phyloP scores from a whole-genome alignment of 305 asterid genomes.

The Fraxinus latifolia region DNA sequence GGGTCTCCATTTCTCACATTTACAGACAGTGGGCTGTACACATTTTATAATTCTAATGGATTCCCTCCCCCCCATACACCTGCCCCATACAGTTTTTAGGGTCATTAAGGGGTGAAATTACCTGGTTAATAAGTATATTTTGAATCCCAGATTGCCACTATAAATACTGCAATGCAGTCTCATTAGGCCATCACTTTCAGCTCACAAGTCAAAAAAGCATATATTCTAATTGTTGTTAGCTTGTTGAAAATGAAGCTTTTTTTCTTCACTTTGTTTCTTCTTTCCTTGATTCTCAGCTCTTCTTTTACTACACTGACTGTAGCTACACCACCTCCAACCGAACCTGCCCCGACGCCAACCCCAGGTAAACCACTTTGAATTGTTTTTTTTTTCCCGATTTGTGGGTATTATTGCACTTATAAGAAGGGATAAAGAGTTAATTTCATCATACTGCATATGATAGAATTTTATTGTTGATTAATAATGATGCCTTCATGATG shows the following conservation, averaged over 20 bases:
- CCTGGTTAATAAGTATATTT: not conserved
- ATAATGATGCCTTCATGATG: not conserved
- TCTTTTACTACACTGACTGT: constrained; percentile 17
- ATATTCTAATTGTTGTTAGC: not conserved
- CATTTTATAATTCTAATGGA: not conserved
- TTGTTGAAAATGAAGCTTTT: constrained; percentile 32
- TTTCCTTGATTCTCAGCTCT: constrained; percentile 26
- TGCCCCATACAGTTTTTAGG: not conserved
- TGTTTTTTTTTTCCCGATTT: not conserved
- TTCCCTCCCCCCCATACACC: constrained; percentile 6
- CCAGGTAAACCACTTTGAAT: not conserved
- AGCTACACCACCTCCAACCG: not conserved
- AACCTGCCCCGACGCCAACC: not conserved
- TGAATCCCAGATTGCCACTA: constrained; percentile 3
- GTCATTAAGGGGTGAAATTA: not conserved
- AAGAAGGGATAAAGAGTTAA: not conserved
- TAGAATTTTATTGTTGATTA: not conserved
- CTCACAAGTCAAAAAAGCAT: not conserved
- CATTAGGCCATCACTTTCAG: not conserved
- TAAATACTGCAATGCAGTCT: constrained; percentile 17
- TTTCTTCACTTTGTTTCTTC: constrained; percentile 25
- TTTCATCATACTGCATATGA: not conserved
- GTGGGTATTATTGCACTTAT: not conserved
- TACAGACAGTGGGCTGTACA: constrained; percentile 20
- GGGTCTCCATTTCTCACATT: not conserved